Evolutionary conservation across 2,329 filamentous ascomycete species (phyloP).

Genomic region (Helminthosporium solani): DNA sequence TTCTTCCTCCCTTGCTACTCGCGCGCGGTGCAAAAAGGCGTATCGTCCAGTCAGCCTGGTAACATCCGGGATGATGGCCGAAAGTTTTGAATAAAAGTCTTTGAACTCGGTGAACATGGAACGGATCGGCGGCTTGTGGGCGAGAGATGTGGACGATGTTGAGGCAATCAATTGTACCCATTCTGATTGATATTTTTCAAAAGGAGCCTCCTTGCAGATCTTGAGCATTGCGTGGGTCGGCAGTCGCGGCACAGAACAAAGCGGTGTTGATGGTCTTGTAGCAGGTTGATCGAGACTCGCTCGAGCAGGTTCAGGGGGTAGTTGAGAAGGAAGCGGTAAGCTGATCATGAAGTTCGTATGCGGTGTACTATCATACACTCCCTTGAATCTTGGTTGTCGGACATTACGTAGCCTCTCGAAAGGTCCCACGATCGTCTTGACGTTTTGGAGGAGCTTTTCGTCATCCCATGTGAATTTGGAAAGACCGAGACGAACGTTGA

Average conservation of each 20-base stretch:
- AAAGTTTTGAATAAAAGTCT: constrained; percentile 30
- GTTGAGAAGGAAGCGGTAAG: constrained; percentile 6
- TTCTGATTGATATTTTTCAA: constrained; percentile 21
- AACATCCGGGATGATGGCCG: constrained; percentile 16
- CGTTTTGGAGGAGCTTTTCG: constrained; percentile 22
- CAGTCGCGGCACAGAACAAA: constrained; percentile 30
- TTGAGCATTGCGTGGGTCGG: constrained; percentile 17
- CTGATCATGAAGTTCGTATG: constrained; percentile 18
- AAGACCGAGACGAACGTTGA: constrained; percentile 32
- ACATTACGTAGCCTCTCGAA: constrained; percentile 36
- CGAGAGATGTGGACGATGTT: constrained; percentile 6
- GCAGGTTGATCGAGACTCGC: neutral
- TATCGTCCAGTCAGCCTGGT: constrained; percentile 12
- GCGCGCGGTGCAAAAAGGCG: constrained; percentile 35
- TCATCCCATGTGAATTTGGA: constrained; percentile 27
- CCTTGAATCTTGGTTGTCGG: constrained; percentile 25
- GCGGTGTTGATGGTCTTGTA: constrained; percentile 3
- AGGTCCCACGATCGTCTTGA: constrained; percentile 28
- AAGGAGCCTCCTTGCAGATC: constrained; percentile 15
- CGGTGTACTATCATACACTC: constrained; percentile 24
- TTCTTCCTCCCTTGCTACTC: constrained; percentile 37
- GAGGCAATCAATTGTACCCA: constrained; percentile 24
- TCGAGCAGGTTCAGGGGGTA: neutral
- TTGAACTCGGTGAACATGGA: constrained; percentile 39
- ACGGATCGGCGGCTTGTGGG: constrained; percentile 25